Evolutionary conservation across 306 rosid genomes (phyloP).

Genomic region (Casuarina glauca): DNA sequence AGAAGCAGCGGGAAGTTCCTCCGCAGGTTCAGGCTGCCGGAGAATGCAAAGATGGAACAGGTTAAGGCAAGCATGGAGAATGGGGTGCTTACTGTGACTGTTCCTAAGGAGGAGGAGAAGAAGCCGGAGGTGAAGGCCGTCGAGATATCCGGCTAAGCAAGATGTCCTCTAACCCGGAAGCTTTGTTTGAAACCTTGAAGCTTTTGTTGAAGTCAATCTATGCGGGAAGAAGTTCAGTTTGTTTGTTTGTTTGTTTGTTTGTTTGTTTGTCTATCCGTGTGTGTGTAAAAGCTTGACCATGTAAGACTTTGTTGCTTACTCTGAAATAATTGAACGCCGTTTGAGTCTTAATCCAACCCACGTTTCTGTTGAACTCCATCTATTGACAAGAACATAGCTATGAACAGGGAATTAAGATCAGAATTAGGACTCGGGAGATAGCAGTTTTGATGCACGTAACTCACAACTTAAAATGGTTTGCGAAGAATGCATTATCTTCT

Average conservation of each 20-base stretch:
- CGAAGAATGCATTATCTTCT: too few relatives aligned
- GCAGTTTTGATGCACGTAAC: too few relatives aligned
- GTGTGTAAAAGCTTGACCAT: neutral
- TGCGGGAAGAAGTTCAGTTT: neutral
- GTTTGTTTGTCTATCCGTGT: neutral
- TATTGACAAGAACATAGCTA: neutral
- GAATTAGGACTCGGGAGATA: too few relatives aligned
- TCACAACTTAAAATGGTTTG: too few relatives aligned
- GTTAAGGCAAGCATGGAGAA: slow-evolving; percentile 25
- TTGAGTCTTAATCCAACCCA: neutral
- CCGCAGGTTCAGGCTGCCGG: slow-evolving; percentile 26
- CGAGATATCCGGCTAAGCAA: slow-evolving; percentile 12
- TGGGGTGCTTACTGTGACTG: slow-evolving; percentile 22
- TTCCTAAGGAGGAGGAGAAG: slow-evolving; percentile 22
- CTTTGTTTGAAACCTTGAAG: neutral
- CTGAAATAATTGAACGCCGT: neutral
- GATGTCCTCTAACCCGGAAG: neutral
- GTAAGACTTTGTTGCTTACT: neutral
- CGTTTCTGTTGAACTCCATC: neutral
- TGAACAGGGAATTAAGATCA: too few relatives aligned
- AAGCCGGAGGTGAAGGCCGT: slow-evolving; percentile 17
- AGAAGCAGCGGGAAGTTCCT: slow-evolving; percentile 21
- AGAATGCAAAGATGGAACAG: slow-evolving; percentile 19
- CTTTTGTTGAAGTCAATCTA: neutral
- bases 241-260: neutral